phyloP scores from a whole-genome alignment of 2,329 filamentous ascomycete species.

The Fusarium keratoplasticum region DNA sequence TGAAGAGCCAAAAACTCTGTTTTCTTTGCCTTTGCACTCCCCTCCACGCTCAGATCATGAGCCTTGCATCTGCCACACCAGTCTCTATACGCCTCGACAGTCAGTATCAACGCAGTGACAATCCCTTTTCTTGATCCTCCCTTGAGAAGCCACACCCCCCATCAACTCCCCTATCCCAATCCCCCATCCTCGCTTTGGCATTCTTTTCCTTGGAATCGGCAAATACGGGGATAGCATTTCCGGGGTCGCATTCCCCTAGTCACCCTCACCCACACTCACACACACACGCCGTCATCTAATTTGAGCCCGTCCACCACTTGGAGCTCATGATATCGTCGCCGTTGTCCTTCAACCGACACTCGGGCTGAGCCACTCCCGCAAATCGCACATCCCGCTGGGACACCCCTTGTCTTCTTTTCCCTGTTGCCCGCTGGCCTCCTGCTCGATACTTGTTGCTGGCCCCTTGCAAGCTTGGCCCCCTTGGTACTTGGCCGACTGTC shows the following conservation, averaged over 20 bases:
- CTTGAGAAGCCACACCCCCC: constrained; percentile 29
- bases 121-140: constrained; percentile 27
- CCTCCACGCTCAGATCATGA: not conserved
- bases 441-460: constrained; percentile 16
- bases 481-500: constrained; percentile 29
- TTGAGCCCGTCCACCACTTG: constrained; percentile 36
- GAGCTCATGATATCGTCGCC: constrained; percentile 32
- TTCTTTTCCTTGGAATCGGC: constrained; percentile 26
- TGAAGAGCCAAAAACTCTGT: constrained; percentile 10
- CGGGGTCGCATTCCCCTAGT: constrained; percentile 33
- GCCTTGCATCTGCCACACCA: not conserved
- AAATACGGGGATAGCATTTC: constrained; percentile 26
- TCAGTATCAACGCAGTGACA: constrained; percentile 18
- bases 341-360: constrained; percentile 13
- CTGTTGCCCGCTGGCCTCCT: constrained; percentile 15
- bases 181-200: constrained; percentile 33
- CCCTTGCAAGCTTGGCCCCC: constrained; percentile 33
- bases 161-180: constrained; percentile 27
- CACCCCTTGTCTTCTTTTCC: constrained; percentile 32
- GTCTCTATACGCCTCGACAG: not conserved
- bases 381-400: constrained; percentile 35
- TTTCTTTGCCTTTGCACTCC: constrained; percentile 6
- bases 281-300: constrained; percentile 28
- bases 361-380: constrained; percentile 41
- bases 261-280: constrained; percentile 23